Evolutionary conservation across 208 protist genomes (phyloP).

Genomic region (Trypanosoma scelopori): DNA sequence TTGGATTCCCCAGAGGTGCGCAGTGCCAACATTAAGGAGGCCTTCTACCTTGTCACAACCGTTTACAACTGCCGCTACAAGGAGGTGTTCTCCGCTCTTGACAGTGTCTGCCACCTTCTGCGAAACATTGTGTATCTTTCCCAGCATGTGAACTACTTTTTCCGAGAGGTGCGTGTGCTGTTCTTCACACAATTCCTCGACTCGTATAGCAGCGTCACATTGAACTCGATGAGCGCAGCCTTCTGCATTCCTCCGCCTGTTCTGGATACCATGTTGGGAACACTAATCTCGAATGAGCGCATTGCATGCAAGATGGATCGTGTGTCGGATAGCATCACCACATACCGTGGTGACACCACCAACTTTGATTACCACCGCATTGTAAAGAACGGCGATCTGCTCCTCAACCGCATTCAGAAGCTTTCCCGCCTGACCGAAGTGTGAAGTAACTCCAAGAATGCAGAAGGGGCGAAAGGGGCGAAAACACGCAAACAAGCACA

Average conservation of each 20-base stretch:
- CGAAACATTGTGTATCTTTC: conserved; percentile 92
- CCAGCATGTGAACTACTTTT: conserved; percentile 95
- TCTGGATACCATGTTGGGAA: conserved; percentile 94
- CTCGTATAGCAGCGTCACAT: conserved; percentile 96
- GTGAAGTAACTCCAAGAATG: conserved; percentile 10
- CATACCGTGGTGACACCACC: conserved; percentile 94
- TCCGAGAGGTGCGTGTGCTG: conserved; percentile 95
- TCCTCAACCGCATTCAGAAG: conserved; percentile 99
- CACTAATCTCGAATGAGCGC: conserved; percentile 96
- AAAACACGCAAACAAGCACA: background rate
- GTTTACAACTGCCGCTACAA: conserved; percentile 96
- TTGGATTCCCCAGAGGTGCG: conserved; percentile 92
- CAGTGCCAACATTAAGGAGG: conserved; percentile 86
- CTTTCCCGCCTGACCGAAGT: conserved; percentile 96
- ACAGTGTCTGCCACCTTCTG: conserved; percentile 90
- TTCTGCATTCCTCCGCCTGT: conserved; percentile 94
- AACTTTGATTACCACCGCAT: conserved; percentile 97
- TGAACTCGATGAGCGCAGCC: conserved; percentile 94
- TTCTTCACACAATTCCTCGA: conserved; percentile 99
- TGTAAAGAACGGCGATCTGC: conserved; percentile 96
- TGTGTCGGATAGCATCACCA: conserved; percentile 95
- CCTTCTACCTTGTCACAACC: conserved; percentile 87
- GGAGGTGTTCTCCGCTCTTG: conserved; percentile 92
- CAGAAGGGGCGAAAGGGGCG: too few species aligned
- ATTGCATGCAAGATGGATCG: conserved; percentile 98